phyloP scores from a whole-genome alignment of 2,329 filamentous ascomycete genomes.

The Sodiomyces alkalinus region DNA sequence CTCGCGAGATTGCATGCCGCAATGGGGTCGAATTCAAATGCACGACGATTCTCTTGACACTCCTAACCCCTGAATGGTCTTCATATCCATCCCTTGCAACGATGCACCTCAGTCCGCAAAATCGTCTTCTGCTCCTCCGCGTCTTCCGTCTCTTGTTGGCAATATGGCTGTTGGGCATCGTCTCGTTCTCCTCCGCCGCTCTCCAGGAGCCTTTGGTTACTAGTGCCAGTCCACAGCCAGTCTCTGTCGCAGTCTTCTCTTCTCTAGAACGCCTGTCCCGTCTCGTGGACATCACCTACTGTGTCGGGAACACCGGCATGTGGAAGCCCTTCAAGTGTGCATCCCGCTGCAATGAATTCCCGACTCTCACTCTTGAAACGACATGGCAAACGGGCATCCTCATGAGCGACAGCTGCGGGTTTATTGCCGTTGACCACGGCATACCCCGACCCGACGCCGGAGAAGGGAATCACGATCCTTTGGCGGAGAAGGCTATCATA shows the following conservation, averaged over 20 bases:
- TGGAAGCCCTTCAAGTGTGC: constrained; percentile 70
- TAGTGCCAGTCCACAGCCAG: constrained; percentile 3
- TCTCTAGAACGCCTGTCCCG: constrained; percentile 80
- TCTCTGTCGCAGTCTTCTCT: constrained; percentile 55
- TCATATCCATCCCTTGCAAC: no score
- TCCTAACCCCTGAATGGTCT: no score
- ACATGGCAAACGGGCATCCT: constrained; percentile 86
- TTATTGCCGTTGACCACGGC: constrained; percentile 72
- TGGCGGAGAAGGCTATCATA: constrained; percentile 39
- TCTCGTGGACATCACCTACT: constrained; percentile 89
- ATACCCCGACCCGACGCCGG: constrained; percentile 9
- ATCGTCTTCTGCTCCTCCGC: no score
- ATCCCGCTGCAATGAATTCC: constrained; percentile 74
- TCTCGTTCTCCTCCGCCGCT: no score
- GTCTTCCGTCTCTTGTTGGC: no score
- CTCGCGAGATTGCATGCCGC: no score
- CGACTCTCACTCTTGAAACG: constrained; percentile 59
- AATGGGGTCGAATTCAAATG: no score
- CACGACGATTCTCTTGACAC: no score
- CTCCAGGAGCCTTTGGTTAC: no score
- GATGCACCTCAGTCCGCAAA: no score
- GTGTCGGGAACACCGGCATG: constrained; percentile 74
- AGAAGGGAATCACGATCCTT: constrained; percentile 6
- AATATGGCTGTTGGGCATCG: no score
- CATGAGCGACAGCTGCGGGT: constrained; percentile 83